Percentiles rank a stretch among this genome's conserved stretches.
Evolutionary conservation across 352 stramenopile species (phyloP).

Genomic region (Thalassiosira sp.): DNA sequence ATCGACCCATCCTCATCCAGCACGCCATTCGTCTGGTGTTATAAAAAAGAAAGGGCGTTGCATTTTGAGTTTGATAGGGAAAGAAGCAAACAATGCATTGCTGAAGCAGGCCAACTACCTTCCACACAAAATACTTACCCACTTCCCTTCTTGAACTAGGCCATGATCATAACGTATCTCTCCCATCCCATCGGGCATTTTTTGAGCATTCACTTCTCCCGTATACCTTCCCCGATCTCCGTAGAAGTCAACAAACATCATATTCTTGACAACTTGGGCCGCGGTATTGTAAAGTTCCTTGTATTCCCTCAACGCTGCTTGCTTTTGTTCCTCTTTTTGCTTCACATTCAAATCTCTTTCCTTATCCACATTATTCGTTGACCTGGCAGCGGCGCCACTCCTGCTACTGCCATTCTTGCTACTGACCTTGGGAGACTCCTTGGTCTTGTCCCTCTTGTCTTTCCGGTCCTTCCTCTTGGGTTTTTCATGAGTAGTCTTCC

Average conservation of each 20-base stretch:
- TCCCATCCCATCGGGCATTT: slow-evolving; percentile 43
- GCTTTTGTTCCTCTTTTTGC: slow-evolving; percentile 11
- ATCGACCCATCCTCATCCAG: slow-evolving; percentile 21
- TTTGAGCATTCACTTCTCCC: slow-evolving; percentile 45
- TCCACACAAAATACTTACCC: slow-evolving; percentile 16
- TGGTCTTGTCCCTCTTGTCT: not conserved
- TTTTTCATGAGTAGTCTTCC: slow-evolving; percentile 26
- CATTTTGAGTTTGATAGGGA: not conserved
- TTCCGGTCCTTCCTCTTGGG: not conserved
- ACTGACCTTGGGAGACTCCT: not conserved
- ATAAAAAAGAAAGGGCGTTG: not conserved
- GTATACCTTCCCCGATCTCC: slow-evolving; percentile 37
- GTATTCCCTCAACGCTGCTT: slow-evolving; percentile 32
- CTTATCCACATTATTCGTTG: not conserved
- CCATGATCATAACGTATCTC: slow-evolving; percentile 47
- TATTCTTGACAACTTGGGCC: slow-evolving; percentile 40
- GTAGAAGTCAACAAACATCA: slow-evolving; percentile 47
- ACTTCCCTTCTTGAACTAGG: slow-evolving; percentile 38
- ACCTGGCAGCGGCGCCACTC: not conserved
- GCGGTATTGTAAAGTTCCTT: slow-evolving; percentile 32
- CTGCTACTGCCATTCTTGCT: slow-evolving; percentile 10
- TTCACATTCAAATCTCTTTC: not conserved
- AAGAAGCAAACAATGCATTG: not conserved
- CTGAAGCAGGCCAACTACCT: too few species aligned
- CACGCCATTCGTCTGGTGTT: slow-evolving; percentile 29